Evolutionary conservation across 2,329 filamentous ascomycete genomes (phyloP), one percentile per base, ranked within the genome.

Genomic region (Colletotrichum tabaci): DNA sequence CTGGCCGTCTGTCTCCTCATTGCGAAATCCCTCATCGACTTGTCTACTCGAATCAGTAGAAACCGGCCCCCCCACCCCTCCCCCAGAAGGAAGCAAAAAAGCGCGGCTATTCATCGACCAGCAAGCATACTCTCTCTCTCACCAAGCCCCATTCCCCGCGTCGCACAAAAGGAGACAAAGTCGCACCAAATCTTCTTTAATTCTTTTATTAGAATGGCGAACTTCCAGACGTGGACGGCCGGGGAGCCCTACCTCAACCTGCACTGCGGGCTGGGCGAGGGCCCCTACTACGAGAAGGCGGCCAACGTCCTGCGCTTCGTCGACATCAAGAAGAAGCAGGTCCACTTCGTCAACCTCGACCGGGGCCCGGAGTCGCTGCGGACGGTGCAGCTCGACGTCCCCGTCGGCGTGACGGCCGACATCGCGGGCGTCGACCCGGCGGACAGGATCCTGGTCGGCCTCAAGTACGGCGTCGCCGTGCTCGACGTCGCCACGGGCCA

Each of bases 401-500:
- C 85, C 35, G 82, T 88, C 67, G 89, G 88, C 30, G 91, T 94
- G 56, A 98, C 95, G 50, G 93, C 92, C 65, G 92, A 98, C 81
- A 94, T 98, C 75, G 88, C 90, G 74, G 90, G 92, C 72, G 84
- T 86, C 60, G 87, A 91, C 78, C 85, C 89, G 4, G 80, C 79
- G 60, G 85, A 93, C 61, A 89, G 91, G 78, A 92, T 98, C 80
- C 84, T 94, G 67, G 88, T 96, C 75, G 95, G 91, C 55, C 90
- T 93, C 79, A 97, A 98, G 84, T 88, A 92, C 79, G 95, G 95
- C 71, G 89, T 94, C 76, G 95, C 94, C n/a, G 85, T 94, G 63
- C 87, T 96, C 75, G 90, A 97, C 79, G 89, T 92, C 73, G 82
- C 82, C 76, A 84, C 86, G 26, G 89, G 86, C 61, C 75, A 79